Evolutionary conservation across 2,329 filamentous ascomycete species (phyloP).

Genomic region (Mycosphaerelloides madeirae): DNA sequence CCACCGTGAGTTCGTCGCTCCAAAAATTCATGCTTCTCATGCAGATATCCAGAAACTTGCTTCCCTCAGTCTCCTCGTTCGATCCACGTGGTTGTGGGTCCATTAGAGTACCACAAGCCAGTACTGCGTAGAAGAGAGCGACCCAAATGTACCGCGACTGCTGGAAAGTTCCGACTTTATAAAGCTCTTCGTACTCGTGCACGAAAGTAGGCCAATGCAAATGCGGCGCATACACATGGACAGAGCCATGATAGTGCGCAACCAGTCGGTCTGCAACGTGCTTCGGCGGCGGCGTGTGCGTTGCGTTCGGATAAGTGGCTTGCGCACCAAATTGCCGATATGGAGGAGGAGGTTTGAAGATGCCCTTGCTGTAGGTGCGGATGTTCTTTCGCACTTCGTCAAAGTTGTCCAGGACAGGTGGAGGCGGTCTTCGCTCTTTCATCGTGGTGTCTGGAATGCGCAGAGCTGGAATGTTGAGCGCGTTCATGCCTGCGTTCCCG

Average conservation of each 20-base stretch:
- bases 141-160: slow-evolving; percentile 65
- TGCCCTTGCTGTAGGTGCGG: slow-evolving; percentile 66
- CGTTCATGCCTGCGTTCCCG: slow-evolving; percentile 43
- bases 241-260: slow-evolving; percentile 67
- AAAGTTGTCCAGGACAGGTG: slow-evolving; percentile 62
- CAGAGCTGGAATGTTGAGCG: slow-evolving; percentile 26
- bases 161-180: slow-evolving; percentile 58
- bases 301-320: slow-evolving; percentile 42
- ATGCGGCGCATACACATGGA: slow-evolving; percentile 78
- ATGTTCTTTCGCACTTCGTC: slow-evolving; percentile 68
- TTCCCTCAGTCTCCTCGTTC: slow-evolving; percentile 51
- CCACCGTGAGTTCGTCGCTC: slow-evolving; percentile 70
- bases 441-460: slow-evolving; percentile 31
- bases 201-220: slow-evolving; percentile 84
- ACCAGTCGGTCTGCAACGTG: slow-evolving; percentile 67
- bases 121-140: slow-evolving; percentile 73
- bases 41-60: slow-evolving; percentile 66
- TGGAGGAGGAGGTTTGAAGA: slow-evolving; percentile 72
- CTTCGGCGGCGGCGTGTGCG: slow-evolving; percentile 53
- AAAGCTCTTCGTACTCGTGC: slow-evolving; percentile 70
- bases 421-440: slow-evolving; percentile 57
- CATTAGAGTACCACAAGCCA: slow-evolving; percentile 79
- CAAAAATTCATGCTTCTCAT: slow-evolving; percentile 71
- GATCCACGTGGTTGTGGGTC: slow-evolving; percentile 53
- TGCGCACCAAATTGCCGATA: slow-evolving; percentile 55